Base-by-base conservation (phyloP, 1,139 yeast genomes). In the Pichia sp. region DNA sequence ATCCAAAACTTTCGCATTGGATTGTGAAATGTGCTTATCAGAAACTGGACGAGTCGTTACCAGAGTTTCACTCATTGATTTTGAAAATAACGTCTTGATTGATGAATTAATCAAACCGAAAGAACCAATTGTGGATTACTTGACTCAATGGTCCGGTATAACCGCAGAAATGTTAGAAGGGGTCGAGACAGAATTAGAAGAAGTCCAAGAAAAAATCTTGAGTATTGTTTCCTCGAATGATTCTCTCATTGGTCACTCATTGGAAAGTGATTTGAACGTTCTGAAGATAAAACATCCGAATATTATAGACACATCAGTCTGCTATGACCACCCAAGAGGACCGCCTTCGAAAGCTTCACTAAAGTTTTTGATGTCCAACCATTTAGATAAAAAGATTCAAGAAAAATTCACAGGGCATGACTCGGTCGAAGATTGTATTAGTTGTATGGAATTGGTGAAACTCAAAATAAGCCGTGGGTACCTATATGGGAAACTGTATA, bases 1-100 rank as follows among this genome's bases (percentile, higher is more conserved):
- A 0, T 73, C 82, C 4, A 79, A 70, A 44, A 78, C 84, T 0
- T 86, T 76, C 65, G 94, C 95, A 0, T 57, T 92, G 27, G 98
- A 92, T 64, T 92, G 98, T 66, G 98, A 92, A 64, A 92, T 92
- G 85, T 87, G 96, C 60, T 66, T 72, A 46, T 66, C 92, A 0
- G 75, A 66, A 0, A 52, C 58, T 2, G 87, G 86, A 0, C 71
- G 73, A 40, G 95, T 79, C 3, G 67, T 90, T 38, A 80, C 97
- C 0, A 69, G 97, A 47, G 78, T 86, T 1, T 85, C 96, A 1
- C 55, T 92, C 23, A 73, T 87, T 2, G 79, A 85, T 58, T 79
- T 77, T 55, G 69, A 78, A 36, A 76, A 74, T 9, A 71, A 73
- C 5, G 73, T 79, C 0, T 64, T 90, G 1, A 63, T 83, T 48